Conservation (phyloP, 306 rosid species). For the Fragaria iinumae region DNA sequence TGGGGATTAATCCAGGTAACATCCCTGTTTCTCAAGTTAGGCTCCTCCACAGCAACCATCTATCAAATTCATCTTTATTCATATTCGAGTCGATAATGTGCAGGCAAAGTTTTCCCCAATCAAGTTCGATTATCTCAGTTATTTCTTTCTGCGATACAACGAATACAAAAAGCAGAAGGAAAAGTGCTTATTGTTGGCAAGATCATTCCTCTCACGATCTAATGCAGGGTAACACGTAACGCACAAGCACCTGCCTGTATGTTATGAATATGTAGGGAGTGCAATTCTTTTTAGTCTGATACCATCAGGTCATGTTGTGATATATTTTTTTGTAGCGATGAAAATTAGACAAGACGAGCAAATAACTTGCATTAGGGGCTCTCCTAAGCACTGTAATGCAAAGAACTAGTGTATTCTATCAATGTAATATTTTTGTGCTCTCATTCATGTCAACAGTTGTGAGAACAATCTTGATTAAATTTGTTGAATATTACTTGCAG, state of each 20-base stretch:
- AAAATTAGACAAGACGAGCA: slow-evolving; percentile 12
- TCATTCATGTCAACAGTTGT: neutral
- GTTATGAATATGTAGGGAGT: slow-evolving; percentile 15
- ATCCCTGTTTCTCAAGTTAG: slow-evolving; percentile 22
- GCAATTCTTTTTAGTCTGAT: slow-evolving; percentile 16
- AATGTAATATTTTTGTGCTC: neutral
- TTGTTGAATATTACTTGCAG: neutral
- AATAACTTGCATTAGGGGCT: slow-evolving; percentile 18
- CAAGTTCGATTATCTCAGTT: slow-evolving; percentile 67
- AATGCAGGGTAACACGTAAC: slow-evolving; percentile 2
- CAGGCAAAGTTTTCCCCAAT: slow-evolving; percentile 85
- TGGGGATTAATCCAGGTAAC: slow-evolving; percentile 95
- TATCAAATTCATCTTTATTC: neutral
- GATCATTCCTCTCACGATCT: slow-evolving; percentile 46
- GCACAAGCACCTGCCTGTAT: slow-evolving; percentile 11
- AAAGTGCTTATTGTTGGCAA: slow-evolving; percentile 37
- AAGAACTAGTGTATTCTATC: slow-evolving; percentile 9
- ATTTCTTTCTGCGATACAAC: slow-evolving; percentile 75
- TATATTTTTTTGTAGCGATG: slow-evolving; percentile 31
- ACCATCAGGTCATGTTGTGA: slow-evolving; percentile 25
- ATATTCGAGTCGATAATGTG: slow-evolving; percentile 16
- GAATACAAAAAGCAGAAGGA: slow-evolving; percentile 76
- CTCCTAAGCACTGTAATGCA: neutral
- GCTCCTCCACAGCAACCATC: slow-evolving; percentile 1
- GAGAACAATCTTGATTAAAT: neutral